Conservation (phyloP, 2,329 filamentous ascomycete genomes). For the Pseudocercospora fuligena region DNA sequence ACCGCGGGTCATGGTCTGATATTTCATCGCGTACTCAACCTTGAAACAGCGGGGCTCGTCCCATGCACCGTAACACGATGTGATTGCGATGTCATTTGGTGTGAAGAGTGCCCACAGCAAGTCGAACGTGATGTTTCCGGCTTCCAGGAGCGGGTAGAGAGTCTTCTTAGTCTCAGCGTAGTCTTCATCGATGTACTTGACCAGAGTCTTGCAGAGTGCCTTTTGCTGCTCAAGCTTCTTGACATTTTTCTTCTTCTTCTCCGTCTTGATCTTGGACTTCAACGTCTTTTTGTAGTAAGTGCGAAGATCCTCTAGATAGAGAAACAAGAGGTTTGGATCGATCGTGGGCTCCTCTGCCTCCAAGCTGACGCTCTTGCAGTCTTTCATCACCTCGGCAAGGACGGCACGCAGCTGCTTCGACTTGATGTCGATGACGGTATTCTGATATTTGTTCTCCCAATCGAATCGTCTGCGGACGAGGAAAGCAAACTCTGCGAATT, state of each 20-base stretch:
- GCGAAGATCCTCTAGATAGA: constrained; percentile 79
- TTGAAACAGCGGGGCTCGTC: constrained; percentile 84
- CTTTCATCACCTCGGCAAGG: constrained; percentile 72
- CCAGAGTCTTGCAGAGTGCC: constrained; percentile 71
- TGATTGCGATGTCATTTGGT: constrained; percentile 78
- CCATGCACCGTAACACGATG: constrained; percentile 73
- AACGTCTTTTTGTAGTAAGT: constrained; percentile 64
- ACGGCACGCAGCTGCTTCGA: constrained; percentile 77
- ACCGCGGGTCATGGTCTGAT: constrained; percentile 70
- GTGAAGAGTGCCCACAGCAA: constrained; percentile 89
- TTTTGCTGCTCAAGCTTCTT: constrained; percentile 64
- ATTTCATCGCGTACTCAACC: constrained; percentile 75
- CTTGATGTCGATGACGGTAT: constrained; percentile 82
- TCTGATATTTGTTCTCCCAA: constrained; percentile 78
- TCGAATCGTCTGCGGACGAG: constrained; percentile 82
- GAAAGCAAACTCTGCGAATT: constrained; percentile 81
- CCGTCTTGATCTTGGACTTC: constrained; percentile 62
- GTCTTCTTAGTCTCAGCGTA: constrained; percentile 79
- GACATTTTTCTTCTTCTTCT: constrained; percentile 65
- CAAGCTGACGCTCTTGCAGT: constrained; percentile 76
- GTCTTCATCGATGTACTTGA: constrained; percentile 80
- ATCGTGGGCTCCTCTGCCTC: constrained; percentile 77
- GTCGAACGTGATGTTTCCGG: constrained; percentile 85
- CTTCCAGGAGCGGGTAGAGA: constrained; percentile 78
- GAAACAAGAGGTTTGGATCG: constrained; percentile 54